A percentile compares a stretch with the other conserved stretches of the same genome.
Conservation (phyloP, 1,284 basidiomycete genomes). For the Filobasidium uniguttulatum region DNA sequence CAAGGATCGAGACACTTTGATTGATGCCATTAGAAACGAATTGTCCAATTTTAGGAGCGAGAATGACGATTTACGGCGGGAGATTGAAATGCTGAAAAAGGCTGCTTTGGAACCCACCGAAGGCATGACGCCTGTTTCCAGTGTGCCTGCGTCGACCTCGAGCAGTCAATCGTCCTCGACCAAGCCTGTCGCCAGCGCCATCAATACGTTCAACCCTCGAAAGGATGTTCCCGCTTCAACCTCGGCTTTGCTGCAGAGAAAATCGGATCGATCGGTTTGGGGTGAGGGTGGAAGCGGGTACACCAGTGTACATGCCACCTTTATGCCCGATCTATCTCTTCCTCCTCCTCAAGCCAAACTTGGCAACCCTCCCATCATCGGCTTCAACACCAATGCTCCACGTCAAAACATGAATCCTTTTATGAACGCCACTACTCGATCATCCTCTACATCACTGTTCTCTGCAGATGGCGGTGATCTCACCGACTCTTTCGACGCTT, state of each 20-base stretch:
- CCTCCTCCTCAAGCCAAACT: conserved; percentile 13
- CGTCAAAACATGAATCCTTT: conserved; percentile 58
- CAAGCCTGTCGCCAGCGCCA: conserved; percentile 34
- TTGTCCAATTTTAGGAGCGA: conserved; percentile 64
- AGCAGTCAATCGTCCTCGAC: not conserved
- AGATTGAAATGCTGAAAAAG: conserved; percentile 70
- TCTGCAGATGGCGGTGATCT: conserved; percentile 35
- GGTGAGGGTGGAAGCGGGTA: conserved; percentile 46
- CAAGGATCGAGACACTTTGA: conserved; percentile 76
- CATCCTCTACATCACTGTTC: conserved; percentile 11
- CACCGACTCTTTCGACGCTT: conserved; percentile 50
- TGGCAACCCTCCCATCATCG: conserved; percentile 3
- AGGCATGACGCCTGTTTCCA: conserved; percentile 19
- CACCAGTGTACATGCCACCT: conserved; percentile 70
- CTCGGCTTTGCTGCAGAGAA: conserved; percentile 16
- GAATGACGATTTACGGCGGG: conserved; percentile 67
- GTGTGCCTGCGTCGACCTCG: conserved; percentile 12
- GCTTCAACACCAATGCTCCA: not conserved
- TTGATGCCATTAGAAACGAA: conserved; percentile 75
- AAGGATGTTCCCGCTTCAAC: conserved; percentile 63
- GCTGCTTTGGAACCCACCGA: conserved; percentile 30
- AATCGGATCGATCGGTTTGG: conserved; percentile 32
- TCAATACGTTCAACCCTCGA: conserved; percentile 54
- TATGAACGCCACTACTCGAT: conserved; percentile 40
- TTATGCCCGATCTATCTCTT: conserved; percentile 49